Conservation (phyloP, 768 basidiomycete genomes). For the Kwoniella newhampshirensis region DNA sequence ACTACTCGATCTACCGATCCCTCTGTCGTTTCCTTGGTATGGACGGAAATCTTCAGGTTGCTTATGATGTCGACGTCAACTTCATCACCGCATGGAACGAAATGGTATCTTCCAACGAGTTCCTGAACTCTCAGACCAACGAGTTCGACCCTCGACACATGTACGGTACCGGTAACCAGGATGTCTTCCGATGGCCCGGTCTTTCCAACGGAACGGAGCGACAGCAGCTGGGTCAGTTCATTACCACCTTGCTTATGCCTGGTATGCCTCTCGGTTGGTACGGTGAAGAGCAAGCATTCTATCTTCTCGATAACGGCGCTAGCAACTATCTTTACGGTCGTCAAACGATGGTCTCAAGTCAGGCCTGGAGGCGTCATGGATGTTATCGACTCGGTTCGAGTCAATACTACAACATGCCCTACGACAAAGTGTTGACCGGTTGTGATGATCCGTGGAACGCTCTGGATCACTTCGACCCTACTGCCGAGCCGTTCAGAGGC, state of each 20-base stretch:
- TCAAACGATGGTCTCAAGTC: slow-evolving; percentile 81
- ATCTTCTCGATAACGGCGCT: slow-evolving; percentile 81
- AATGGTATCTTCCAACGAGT: slow-evolving; percentile 77
- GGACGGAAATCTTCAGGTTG: slow-evolving; percentile 91
- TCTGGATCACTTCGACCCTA: slow-evolving; percentile 92
- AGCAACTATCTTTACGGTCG: slow-evolving; percentile 84
- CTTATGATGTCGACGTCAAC: slow-evolving; percentile 77
- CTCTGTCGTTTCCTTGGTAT: slow-evolving; percentile 85
- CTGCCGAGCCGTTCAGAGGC: slow-evolving; percentile 70
- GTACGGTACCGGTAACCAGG: slow-evolving; percentile 91
- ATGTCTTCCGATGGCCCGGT: slow-evolving; percentile 91
- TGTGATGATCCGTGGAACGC: slow-evolving; percentile 90
- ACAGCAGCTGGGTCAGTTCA: slow-evolving; percentile 73
- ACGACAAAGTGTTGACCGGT: slow-evolving; percentile 73
- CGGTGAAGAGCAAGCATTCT: slow-evolving; percentile 86
- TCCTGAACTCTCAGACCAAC: slow-evolving; percentile 69
- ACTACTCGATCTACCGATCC: slow-evolving; percentile 88
- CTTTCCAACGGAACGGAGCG: slow-evolving; percentile 77
- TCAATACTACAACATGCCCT: slow-evolving; percentile 91
- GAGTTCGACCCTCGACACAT: slow-evolving; percentile 78
- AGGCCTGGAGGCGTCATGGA: slow-evolving; percentile 89
- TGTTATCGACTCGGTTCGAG: slow-evolving; percentile 86
- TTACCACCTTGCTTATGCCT: slow-evolving; percentile 77
- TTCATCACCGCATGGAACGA: slow-evolving; percentile 89
- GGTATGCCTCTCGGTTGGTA: slow-evolving; percentile 83